Base-by-base conservation (phyloP, 129 eudicot genomes). In the Tanacetum coccineum region DNA sequence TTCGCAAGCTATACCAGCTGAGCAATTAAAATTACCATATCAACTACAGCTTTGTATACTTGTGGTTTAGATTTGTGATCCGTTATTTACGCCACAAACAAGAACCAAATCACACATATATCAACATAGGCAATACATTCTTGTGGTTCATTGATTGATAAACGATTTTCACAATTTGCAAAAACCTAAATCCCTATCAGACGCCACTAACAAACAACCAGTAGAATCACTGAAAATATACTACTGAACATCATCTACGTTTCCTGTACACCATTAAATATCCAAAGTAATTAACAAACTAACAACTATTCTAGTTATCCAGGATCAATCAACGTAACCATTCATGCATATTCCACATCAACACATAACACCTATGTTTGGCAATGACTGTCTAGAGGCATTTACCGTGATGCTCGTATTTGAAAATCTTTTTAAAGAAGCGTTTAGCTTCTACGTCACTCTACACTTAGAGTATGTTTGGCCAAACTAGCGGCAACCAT, bases 331-430 rank as follows among this genome's bases (percentile, higher is more conserved):
- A 36, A 7, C 9, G 42, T 36, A 6, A 60, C 14, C 30, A 9
- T 39, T 54, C 39, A 62, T 21, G 53, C 21, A 36, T 62, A 9
- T 62, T 62, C 60, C 14, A 39, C 65, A 8, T 39, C 47, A 59
- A 9, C 50, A 4, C 30, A 48, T 26, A 55, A n/a, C 13, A 48
- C 12, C 8, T 42, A 51, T 28, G 30, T 66, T 66, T 28, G 19
- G 9, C 8, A 32, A 5, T 8, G 0, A 32, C 39, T 32, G 39
- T 5, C 6, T 32, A 26, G 4, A 4, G 30, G 30, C 30, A 1
- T 26, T 26, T 26, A 26, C 36, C 4, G 36, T 28, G 6, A 32
- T 32, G 6, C 39, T 32, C 8, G 8, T 32, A 32, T 32, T 32
- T 6, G 39, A 32, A 32, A 32, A 7, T 0, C 39, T 32, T 32